These are phyloP conservation scores for Pyrenophora graminea DNA, from an alignment of 2,329 filamentous ascomycete genomes.

Conservation along the genomic window DNA sequence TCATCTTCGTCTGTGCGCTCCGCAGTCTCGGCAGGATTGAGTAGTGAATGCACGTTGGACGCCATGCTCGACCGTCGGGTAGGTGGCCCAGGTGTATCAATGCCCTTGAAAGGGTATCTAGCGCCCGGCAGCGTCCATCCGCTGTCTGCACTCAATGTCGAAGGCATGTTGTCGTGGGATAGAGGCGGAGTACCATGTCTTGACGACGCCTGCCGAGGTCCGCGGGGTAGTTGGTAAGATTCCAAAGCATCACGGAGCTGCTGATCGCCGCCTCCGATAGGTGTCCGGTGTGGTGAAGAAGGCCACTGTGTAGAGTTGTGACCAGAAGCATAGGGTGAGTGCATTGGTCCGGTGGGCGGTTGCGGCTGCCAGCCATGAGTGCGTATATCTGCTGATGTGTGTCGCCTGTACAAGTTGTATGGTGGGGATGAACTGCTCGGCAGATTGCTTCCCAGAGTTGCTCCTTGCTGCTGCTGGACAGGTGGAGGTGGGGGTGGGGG, in stretches of 20 bases:
- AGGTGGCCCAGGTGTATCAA: slow-evolving; percentile 62
- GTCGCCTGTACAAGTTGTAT: slow-evolving; percentile 75
- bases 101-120: slow-evolving; percentile 54
- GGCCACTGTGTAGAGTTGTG: slow-evolving; percentile 67
- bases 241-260: slow-evolving; percentile 69
- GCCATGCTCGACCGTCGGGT: slow-evolving; percentile 72
- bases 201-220: slow-evolving; percentile 54
- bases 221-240: slow-evolving; percentile 68
- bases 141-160: slow-evolving; percentile 57
- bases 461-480: slow-evolving; percentile 62
- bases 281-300: slow-evolving; percentile 62
- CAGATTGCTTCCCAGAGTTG: slow-evolving; percentile 49
- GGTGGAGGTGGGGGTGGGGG: slow-evolving; percentile 67
- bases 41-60: slow-evolving; percentile 68
- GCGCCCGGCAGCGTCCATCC: slow-evolving; percentile 61
- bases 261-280: slow-evolving; percentile 64
- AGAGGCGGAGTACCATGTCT: slow-evolving; percentile 60
- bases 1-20: slow-evolving; percentile 69
- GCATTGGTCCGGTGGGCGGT: slow-evolving; percentile 51
- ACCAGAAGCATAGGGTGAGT: slow-evolving; percentile 70
- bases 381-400: slow-evolving; percentile 95
- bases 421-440: slow-evolving; percentile 56
- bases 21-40: slow-evolving; percentile 70
- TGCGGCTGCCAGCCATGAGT: slow-evolving; percentile 67
- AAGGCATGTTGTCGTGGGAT: slow-evolving; percentile 54